A percentile compares a stretch with the other conserved stretches of the same genome.
Evolutionary conservation across 352 stramenopile genomes (phyloP).

Genomic region (Phytophthora ohioensis): DNA sequence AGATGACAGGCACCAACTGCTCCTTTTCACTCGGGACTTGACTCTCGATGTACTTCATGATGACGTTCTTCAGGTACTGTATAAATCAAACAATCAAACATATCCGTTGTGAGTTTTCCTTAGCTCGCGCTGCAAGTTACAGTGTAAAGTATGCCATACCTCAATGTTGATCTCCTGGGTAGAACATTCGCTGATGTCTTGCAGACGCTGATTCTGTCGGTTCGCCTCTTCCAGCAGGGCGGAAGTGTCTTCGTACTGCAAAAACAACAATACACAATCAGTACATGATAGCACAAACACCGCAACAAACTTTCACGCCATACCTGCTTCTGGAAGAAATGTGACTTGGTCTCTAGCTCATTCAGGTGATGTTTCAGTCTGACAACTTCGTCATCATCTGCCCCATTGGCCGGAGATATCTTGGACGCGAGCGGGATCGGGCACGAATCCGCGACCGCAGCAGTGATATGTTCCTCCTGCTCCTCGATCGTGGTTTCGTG

Average conservation of each 20-base stretch:
- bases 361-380: slow-evolving; percentile 56
- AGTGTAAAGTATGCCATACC: slow-evolving; percentile 34
- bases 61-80: slow-evolving; percentile 87
- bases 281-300: not conserved
- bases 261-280: slow-evolving; percentile 11
- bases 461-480: slow-evolving; percentile 48
- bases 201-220: slow-evolving; percentile 63
- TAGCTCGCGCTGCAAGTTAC: not conserved
- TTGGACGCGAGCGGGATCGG: slow-evolving; percentile 53
- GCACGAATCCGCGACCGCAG: slow-evolving; percentile 52
- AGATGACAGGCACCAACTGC: slow-evolving; percentile 82
- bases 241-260: slow-evolving; percentile 65
- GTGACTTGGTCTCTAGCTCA: slow-evolving; percentile 53
- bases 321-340: slow-evolving; percentile 63
- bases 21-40: slow-evolving; percentile 79
- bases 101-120: slow-evolving; percentile 10
- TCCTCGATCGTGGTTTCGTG: slow-evolving; percentile 41
- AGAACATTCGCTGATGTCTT: slow-evolving; percentile 54
- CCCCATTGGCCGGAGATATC: slow-evolving; percentile 8
- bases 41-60: slow-evolving; percentile 88
- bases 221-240: slow-evolving; percentile 60
- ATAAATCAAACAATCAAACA: slow-evolving; percentile 1
- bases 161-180: slow-evolving; percentile 69
- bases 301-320: not conserved
- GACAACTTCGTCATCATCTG: slow-evolving; percentile 53